Conservation (phyloP, 1,139 yeast species). For the Yamadazyma membranifaciens region DNA sequence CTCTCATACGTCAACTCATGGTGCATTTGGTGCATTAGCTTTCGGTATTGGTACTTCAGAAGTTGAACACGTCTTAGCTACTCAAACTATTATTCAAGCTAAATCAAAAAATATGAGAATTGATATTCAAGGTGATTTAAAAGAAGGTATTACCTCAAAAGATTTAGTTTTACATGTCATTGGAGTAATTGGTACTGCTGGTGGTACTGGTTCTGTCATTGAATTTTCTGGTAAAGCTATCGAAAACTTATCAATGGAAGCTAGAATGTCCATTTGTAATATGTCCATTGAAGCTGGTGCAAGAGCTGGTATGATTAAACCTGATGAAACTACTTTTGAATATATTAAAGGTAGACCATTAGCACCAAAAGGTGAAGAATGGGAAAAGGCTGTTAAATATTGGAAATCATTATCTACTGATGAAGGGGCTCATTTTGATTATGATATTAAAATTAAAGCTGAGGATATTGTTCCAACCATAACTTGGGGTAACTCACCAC, state of each 20-base stretch:
- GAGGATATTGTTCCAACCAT: conserved; percentile 90
- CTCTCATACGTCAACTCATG: conserved; percentile 97
- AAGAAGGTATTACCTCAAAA: conserved; percentile 90
- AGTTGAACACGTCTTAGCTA: conserved; percentile 97
- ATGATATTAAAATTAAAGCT: conserved; percentile 78
- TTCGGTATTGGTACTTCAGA: conserved; percentile 99
- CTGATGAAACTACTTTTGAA: conserved; percentile 83
- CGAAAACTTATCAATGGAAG: conserved; percentile 88
- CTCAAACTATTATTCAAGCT: conserved; percentile 92
- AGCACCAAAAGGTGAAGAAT: conserved; percentile 89
- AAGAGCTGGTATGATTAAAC: conserved; percentile 98
- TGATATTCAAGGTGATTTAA: conserved; percentile 75
- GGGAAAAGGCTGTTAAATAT: conserved; percentile 90
- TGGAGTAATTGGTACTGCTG: conserved; percentile 97
- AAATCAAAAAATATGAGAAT: conserved; percentile 96
- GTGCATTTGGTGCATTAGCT: conserved; percentile 97
- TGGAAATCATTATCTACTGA: conserved; percentile 90
- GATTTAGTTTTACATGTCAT: conserved; percentile 92
- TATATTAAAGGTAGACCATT: conserved; percentile 92
- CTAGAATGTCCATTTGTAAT: conserved; percentile 99
- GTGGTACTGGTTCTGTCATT: conserved; percentile 96
- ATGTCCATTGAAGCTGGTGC: conserved; percentile 99
- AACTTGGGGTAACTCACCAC: conserved; percentile 99
- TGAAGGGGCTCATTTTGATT: conserved; percentile 84
- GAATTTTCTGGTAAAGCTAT: conserved; percentile 97